Evolutionary conservation across 495 filamentous ascomycete genomes (phyloP).

Genomic region (Evansstolkia leycettana): DNA sequence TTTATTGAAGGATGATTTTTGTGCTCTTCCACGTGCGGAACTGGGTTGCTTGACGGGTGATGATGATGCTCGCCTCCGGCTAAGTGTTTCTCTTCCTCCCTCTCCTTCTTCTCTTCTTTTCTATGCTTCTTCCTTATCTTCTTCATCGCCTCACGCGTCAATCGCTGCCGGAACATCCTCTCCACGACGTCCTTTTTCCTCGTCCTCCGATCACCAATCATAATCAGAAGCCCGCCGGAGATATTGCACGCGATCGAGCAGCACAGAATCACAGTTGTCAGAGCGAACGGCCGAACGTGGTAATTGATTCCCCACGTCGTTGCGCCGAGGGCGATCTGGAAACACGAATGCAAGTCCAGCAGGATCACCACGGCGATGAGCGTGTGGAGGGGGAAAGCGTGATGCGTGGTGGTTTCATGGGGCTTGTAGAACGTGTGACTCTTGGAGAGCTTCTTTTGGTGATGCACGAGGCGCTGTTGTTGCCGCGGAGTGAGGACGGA

Average conservation of each 20-base stretch:
- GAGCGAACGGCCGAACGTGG: constrained; percentile 46
- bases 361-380: constrained; percentile 60
- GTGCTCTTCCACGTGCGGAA: too few species aligned
- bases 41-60: too few species aligned
- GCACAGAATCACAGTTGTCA: constrained; percentile 69
- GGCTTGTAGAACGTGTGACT: constrained; percentile 79
- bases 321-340: constrained; percentile 65
- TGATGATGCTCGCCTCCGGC: too few species aligned
- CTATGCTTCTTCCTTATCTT: constrained; percentile 53
- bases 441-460: constrained; percentile 62
- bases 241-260: constrained; percentile 65
- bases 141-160: constrained; percentile 61
- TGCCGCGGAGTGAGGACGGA: constrained; percentile 50
- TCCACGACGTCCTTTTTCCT: constrained; percentile 77
- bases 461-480: constrained; percentile 51
- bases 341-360: constrained; percentile 59
- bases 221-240: constrained; percentile 56
- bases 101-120: constrained; percentile 39
- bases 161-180: constrained; percentile 55
- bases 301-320: constrained; percentile 64
- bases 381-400: constrained; percentile 60
- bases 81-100: too few species aligned
- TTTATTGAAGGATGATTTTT: too few species aligned
- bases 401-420: constrained; percentile 68
- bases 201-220: constrained; percentile 55